phyloP scores from a whole-genome alignment of 345 rosid species.

The Corchorus capsularis region DNA sequence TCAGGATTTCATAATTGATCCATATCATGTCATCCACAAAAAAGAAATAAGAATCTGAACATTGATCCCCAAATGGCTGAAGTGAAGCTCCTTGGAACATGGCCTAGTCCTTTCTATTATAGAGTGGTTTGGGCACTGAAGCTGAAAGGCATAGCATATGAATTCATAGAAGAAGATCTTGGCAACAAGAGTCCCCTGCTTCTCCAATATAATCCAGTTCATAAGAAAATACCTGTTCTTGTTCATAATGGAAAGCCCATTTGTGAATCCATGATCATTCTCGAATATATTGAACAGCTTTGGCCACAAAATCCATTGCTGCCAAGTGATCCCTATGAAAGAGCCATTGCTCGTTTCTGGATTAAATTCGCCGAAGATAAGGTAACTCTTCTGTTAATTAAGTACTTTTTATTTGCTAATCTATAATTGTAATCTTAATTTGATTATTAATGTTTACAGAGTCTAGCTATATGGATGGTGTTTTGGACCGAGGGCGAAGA shows the following conservation, averaged over 20 bases:
- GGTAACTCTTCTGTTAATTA: no score
- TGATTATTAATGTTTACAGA: not conserved
- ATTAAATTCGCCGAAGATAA: conserved; percentile 34
- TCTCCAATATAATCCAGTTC: conserved; percentile 31
- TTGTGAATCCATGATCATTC: conserved; percentile 35
- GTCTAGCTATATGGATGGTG: conserved; percentile 12
- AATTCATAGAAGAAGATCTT: conserved; percentile 36
- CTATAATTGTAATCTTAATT: not conserved
- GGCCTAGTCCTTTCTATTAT: conserved; percentile 33
- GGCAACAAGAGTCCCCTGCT: conserved; percentile 32
- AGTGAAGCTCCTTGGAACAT: conserved; percentile 34
- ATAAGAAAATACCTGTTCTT: conserved; percentile 42
- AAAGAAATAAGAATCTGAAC: not conserved
- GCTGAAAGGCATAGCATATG: conserved; percentile 33
- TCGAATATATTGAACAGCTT: conserved; percentile 38
- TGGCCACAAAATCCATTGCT: conserved; percentile 37
- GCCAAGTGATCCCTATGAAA: conserved; percentile 30
- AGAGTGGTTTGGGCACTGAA: conserved; percentile 39
- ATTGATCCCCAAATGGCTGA: conserved; percentile 17
- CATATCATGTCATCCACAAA: not conserved
- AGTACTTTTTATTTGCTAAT: no score
- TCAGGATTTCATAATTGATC: not conserved
- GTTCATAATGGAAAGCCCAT: conserved; percentile 37
- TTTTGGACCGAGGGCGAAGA: conserved; percentile 13
- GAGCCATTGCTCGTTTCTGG: conserved; percentile 37